Percentiles rank a stretch among this genome's conserved stretches.
Conservation (phyloP, 371 early-diverging fungal species). For the Capniomyces stellatus region DNA sequence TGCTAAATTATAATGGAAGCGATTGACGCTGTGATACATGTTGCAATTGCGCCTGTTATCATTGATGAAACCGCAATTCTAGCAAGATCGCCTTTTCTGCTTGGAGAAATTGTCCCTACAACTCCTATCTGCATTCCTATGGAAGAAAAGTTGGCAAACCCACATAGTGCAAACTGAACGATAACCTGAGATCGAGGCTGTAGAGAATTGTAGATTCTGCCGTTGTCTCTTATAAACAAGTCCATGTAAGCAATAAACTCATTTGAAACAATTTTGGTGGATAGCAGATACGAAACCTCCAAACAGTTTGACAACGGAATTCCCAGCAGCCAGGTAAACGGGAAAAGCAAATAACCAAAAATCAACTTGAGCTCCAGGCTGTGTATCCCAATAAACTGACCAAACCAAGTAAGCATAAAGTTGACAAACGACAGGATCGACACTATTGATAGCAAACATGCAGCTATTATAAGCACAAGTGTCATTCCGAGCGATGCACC, state of each 20-base stretch:
- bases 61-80: slow-evolving; percentile 58
- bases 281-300: slow-evolving; percentile 52
- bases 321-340: slow-evolving; percentile 71
- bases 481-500: slow-evolving; percentile 73
- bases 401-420: slow-evolving; percentile 53
- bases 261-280: slow-evolving; percentile 72
- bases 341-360: slow-evolving; percentile 58
- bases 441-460: slow-evolving; percentile 54
- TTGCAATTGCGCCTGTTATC: slow-evolving; percentile 61
- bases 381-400: slow-evolving; percentile 45
- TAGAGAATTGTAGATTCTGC: not conserved
- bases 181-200: slow-evolving; percentile 15
- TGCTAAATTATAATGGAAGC: slow-evolving; percentile 18
- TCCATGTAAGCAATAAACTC: slow-evolving; percentile 71
- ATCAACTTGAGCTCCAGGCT: slow-evolving; percentile 43
- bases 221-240: not conserved
- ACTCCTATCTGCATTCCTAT: slow-evolving; percentile 74
- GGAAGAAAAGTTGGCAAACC: slow-evolving; percentile 75
- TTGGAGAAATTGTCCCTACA: slow-evolving; percentile 65
- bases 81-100: slow-evolving; percentile 54
- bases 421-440: slow-evolving; percentile 49
- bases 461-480: slow-evolving; percentile 52
- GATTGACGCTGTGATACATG: slow-evolving; percentile 67
- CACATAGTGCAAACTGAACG: slow-evolving; percentile 64
- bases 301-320: slow-evolving; percentile 36